These are phyloP conservation scores for Aurantiochytrium sp. DNA, from an alignment of 108 stramenopile species.

Conservation along the genomic window DNA sequence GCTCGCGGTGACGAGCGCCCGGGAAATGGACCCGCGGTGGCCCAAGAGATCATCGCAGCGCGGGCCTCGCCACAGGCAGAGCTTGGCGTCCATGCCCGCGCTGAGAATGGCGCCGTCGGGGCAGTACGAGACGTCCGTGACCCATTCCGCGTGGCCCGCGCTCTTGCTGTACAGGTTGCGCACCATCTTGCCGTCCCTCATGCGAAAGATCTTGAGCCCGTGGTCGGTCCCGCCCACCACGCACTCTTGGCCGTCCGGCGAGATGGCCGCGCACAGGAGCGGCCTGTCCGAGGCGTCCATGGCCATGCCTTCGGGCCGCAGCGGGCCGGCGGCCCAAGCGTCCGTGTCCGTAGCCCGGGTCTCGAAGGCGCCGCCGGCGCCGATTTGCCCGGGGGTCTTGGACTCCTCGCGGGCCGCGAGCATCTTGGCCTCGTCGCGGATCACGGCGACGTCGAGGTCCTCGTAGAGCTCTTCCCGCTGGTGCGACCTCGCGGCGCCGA, in stretches of 20 bases:
- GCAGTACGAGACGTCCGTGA: neutral
- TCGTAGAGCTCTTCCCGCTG: neutral
- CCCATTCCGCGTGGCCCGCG: neutral
- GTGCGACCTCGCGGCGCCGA: neutral
- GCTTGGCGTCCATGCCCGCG: conserved; percentile 13
- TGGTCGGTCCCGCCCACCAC: conserved; percentile 18
- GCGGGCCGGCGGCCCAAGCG: neutral
- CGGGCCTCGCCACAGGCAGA: neutral
- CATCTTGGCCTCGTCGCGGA: neutral
- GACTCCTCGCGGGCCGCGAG: neutral
- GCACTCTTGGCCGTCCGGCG: conserved; percentile 4
- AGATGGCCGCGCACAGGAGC: neutral
- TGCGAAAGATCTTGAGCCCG: neutral
- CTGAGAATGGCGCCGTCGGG: conserved; percentile 27
- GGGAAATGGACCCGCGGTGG: conserved; percentile 6
- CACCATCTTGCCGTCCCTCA: neutral
- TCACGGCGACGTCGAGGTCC: neutral
- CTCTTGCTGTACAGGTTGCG: neutral
- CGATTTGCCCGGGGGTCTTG: neutral
- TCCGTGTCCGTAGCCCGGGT: neutral
- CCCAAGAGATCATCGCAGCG: neutral
- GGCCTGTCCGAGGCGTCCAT: neutral
- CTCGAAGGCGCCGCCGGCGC: neutral
- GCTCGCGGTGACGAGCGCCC: neutral
- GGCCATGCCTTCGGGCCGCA: neutral